Conservation (phyloP, 495 filamentous ascomycete genomes). For the Neurospora tetraspora region DNA sequence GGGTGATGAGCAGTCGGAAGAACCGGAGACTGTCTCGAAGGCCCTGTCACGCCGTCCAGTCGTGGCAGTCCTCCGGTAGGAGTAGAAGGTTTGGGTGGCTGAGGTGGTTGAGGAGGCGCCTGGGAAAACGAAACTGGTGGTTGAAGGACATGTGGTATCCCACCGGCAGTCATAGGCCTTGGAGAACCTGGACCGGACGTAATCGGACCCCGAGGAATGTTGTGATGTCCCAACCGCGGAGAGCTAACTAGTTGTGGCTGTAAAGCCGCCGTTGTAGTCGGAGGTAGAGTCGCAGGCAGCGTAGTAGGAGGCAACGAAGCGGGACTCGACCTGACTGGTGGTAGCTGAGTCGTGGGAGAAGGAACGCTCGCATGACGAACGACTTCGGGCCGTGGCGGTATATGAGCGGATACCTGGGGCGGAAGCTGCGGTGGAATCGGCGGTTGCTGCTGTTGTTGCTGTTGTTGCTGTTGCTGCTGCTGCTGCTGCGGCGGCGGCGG, state of each 20-base stretch:
- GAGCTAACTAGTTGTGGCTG: conserved; percentile 8
- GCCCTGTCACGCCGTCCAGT: conserved; percentile 11
- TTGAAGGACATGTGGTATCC: conserved; percentile 28
- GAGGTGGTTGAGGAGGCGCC: conserved; percentile 13
- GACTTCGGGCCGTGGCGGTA: background rate
- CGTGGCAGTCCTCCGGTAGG: conserved; percentile 23
- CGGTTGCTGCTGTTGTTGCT: background rate
- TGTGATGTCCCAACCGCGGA: conserved; percentile 7
- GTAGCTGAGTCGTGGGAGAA: background rate
- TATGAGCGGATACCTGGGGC: background rate
- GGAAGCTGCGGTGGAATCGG: background rate
- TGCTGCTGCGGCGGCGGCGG: conserved; percentile 1
- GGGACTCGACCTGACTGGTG: conserved; percentile 1
- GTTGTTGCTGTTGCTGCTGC: background rate
- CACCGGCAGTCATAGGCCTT: conserved; percentile 12
- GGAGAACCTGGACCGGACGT: conserved; percentile 17
- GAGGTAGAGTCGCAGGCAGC: background rate
- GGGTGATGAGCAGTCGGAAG: conserved; percentile 3
- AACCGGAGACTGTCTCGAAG: conserved; percentile 5
- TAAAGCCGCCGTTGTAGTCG: background rate
- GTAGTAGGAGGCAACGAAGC: background rate
- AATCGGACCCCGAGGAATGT: conserved; percentile 9
- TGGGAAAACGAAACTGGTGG: conserved; percentile 23
- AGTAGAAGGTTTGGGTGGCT: conserved; percentile 14
- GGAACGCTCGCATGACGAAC: background rate